Evolutionary conservation across 2,329 filamentous ascomycete species (phyloP), one percentile per base, ranked within the genome.

Genomic region (Pseudopyricularia javanii): DNA sequence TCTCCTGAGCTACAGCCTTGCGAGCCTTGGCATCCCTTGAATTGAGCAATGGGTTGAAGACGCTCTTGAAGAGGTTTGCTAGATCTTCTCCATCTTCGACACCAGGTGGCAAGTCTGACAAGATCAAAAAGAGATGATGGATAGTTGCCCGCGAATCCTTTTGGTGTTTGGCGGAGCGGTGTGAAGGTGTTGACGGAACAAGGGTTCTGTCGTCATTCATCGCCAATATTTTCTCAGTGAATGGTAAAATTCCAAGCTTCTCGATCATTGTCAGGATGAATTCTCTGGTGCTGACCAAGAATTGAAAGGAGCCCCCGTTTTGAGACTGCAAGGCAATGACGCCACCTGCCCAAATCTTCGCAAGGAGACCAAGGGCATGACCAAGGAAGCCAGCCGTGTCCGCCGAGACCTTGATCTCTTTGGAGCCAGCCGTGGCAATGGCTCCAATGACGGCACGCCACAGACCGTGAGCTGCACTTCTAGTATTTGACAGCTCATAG

Each of bases 401-500:
- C 12, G 79, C 78, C 0, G 89, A 90, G 7, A 91, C 83, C 60
- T 91, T 95, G 59, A 98, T 85, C 66, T 98, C 93, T 67, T 95
- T 95, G 43, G 76, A 78, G 24, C 84, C 84, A 37, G 86, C 86
- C 49, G 78, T 76, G 2, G 82, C 77, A 26, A 90, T 71, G 1
- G 83, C 79, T 3, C 72, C 69, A 45, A 88, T 72, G 12, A 89
- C 70, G 1, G 76, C 72, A 28, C 70, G 65, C 84, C 84, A 88
- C 35, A 88, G 71, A 7, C 68, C 71, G 49, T 68, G 71, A 0
- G 71, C 63, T 9, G 67, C 59, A 57, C 79, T 86, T 17, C 76
- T 76, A 1, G 78, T 73, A 50, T 80, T 73, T 8, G 78, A 74
- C n/a, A 91, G 62, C 15, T 80, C 79, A 51, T 76, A 70, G 50